Conservation (phyloP, 169 alveolate genomes). For the Amoebophrya sp. region DNA sequence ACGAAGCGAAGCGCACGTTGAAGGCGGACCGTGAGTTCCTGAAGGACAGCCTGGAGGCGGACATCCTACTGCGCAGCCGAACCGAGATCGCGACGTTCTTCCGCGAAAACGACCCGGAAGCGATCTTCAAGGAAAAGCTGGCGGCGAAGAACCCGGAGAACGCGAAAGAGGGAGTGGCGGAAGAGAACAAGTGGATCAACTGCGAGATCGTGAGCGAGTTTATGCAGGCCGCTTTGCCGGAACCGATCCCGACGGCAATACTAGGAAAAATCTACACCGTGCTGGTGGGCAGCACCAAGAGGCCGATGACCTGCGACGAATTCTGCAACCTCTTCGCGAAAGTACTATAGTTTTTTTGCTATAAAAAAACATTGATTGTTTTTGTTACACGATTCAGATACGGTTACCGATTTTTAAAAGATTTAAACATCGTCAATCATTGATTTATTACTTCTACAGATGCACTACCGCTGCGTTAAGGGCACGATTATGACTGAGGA, state of each 20-base stretch:
- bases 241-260: background rate
- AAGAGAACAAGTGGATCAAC: background rate
- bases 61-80: background rate
- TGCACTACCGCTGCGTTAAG: background rate
- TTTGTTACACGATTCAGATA: too few relatives aligned
- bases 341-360: background rate
- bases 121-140: background rate
- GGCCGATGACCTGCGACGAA: conserved; percentile 4
- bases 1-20: too few relatives aligned
- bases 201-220: background rate
- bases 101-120: background rate
- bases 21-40: background rate
- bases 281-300: background rate
- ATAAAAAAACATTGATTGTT: background rate
- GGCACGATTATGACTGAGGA: background rate
- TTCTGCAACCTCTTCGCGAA: background rate
- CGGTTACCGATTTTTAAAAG: too few relatives aligned
- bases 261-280: background rate
- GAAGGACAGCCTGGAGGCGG: background rate
- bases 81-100: background rate
- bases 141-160: background rate
- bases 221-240: background rate
- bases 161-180: background rate
- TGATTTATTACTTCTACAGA: too few relatives aligned
- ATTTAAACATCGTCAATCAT: too few relatives aligned